Base-by-base conservation (phyloP, 805 yeast species). In the Ogataea nakhonphanomensis region DNA sequence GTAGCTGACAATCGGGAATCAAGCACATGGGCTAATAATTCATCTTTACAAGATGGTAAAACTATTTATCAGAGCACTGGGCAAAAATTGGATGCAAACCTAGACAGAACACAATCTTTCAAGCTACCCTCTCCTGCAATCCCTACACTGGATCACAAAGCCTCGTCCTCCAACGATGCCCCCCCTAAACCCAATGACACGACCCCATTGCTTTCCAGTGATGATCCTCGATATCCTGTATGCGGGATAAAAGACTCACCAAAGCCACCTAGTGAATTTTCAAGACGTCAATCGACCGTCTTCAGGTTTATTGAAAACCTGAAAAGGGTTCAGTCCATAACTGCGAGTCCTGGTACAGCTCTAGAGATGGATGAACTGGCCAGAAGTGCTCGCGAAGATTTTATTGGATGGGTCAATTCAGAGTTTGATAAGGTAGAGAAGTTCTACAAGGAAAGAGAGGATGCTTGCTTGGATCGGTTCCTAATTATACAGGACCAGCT, bases 401-500 rank as follows among this genome's bases (percentile, higher is more conserved):
- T 87, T 48, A 47, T 71, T n/a, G 57, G 51, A 2, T 87, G 95
- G 95, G 69, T 87, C 5, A 82, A 84, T 39, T 38, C 50, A 0
- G 83, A 87, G 57, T 64, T 81, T 20, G 47, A 37, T 4, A 83
- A 79, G 57, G 81, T 86, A 7, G 79, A 84, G 27, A 34, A 25
- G 0, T 87, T 87, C 53, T 87, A 74, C 57, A 66, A 58, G 31
- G 76, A 71, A 23, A 77, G 72, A 48, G 95, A 85, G 51, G 66
- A 69, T 22, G 82, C 76, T 17, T 78, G 76, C 1, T 68, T 77
- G 31, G 76, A 75, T 41, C 66, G 91, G 42, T 81, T 73, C 49
- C 58, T 78, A 9, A 53, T 81, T 4, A 55, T 87, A 15, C 84
- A 83, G 55, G 84, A 77, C 49, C 95, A 87, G 58, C 57, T 88